phyloP scores from a whole-genome alignment of 192 early-diverging fungal genomes.

The Coemansia sp. region DNA sequence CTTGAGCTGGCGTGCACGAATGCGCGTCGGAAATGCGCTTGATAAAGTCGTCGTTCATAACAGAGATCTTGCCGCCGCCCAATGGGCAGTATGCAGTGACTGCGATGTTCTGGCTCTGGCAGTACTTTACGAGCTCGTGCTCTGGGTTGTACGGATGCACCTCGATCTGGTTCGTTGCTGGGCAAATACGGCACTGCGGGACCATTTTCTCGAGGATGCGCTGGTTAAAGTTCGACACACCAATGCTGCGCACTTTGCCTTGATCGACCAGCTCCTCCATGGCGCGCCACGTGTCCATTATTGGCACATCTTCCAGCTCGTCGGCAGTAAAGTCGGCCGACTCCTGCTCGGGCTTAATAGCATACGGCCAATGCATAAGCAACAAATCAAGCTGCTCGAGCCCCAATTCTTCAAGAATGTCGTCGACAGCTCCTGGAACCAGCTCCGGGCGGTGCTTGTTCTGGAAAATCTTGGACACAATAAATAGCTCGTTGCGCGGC shows the following conservation, averaged over 20 bases:
- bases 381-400: conserved; percentile 81
- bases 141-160: conserved; percentile 70
- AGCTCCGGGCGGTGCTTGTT: conserved; percentile 63
- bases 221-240: conserved; percentile 81
- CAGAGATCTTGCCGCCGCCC: conserved; percentile 52
- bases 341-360: conserved; percentile 53
- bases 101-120: conserved; percentile 66
- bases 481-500: conserved; percentile 73
- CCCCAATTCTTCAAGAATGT: conserved; percentile 66
- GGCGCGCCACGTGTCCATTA: conserved; percentile 74
- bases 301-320: conserved; percentile 54
- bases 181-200: conserved; percentile 63
- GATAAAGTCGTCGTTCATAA: conserved; percentile 56
- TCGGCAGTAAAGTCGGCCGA: conserved; percentile 34
- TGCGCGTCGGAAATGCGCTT: conserved; percentile 69
- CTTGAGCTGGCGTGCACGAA: conserved; percentile 66
- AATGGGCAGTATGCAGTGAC: conserved; percentile 85
- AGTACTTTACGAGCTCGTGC: conserved; percentile 71
- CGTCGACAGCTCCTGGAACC: conserved; percentile 61
- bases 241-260: conserved; percentile 76
- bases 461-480: conserved; percentile 79
- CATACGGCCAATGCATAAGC: conserved; percentile 83
- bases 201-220: conserved; percentile 68
- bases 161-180: conserved; percentile 87
- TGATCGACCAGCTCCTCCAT: conserved; percentile 76